These are phyloP conservation scores for Nakazawaea laoshanensis DNA, from an alignment of 805 yeast species.

Conservation along the genomic window DNA sequence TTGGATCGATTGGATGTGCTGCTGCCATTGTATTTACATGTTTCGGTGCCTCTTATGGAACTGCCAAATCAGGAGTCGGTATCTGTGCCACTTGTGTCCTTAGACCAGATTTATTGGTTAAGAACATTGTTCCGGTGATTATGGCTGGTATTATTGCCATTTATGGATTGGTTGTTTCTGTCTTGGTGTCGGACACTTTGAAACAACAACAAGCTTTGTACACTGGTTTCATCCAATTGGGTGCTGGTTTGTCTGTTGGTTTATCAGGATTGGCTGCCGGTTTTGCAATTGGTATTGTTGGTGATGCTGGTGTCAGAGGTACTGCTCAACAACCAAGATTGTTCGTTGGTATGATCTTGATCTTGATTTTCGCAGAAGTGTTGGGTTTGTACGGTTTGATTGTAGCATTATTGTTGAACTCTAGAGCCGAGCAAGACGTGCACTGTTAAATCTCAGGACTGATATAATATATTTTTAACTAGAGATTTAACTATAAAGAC, in stretches of 20 bases:
- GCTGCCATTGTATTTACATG: constrained; percentile 98
- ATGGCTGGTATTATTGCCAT: constrained; percentile 99
- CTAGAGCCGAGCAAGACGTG: constrained; percentile 93
- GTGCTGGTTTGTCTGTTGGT: constrained; percentile 97
- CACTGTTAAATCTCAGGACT: constrained; percentile 41
- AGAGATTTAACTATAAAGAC: too few relatives aligned
- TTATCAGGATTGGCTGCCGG: constrained; percentile 97
- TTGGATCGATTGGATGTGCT: constrained; percentile 99
- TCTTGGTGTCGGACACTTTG: constrained; percentile 82
- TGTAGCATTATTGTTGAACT: constrained; percentile 95
- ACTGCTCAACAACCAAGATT: constrained; percentile 97
- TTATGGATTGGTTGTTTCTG: constrained; percentile 95
- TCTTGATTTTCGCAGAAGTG: constrained; percentile 97
- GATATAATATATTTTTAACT: too few relatives aligned
- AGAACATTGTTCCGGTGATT: constrained; percentile 92
- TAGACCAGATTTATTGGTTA: constrained; percentile 93
- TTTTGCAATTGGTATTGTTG: constrained; percentile 98
- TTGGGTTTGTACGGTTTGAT: constrained; percentile 97
- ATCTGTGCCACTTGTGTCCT: constrained; percentile 96
- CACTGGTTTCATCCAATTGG: constrained; percentile 96
- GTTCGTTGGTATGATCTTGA: constrained; percentile 97
- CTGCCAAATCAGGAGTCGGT: constrained; percentile 99
- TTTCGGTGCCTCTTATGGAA: constrained; percentile 98
- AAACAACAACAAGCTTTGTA: constrained; percentile 87
- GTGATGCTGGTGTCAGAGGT: constrained; percentile 99